A percentile compares a stretch with the other conserved stretches of the same genome.
Conservation (phyloP, 768 basidiomycete species). For the Cystobasidium ongulense region DNA sequence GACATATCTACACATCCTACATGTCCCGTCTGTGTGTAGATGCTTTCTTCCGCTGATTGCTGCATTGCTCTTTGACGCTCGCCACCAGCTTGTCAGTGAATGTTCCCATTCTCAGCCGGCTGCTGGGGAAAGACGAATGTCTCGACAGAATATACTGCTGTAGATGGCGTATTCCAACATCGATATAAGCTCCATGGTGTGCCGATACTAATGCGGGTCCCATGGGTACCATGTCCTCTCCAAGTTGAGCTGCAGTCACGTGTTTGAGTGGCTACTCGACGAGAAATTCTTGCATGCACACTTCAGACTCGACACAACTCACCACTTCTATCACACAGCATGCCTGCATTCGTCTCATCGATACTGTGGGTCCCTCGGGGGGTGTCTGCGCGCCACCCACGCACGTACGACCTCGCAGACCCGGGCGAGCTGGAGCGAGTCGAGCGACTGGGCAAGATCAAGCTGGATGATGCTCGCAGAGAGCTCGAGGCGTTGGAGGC, state of each 20-base stretch:
- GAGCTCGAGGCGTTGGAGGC: conserved; percentile 64
- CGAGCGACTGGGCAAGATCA: conserved; percentile 72
- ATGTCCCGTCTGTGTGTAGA: too few species aligned
- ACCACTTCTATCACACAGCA: not conserved
- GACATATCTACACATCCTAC: too few species aligned
- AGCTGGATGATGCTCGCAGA: conserved; percentile 78
- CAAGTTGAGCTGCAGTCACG: too few species aligned
- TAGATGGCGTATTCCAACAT: too few species aligned
- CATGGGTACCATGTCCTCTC: too few species aligned
- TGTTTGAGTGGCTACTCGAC: too few species aligned
- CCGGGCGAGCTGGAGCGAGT: conserved; percentile 83
- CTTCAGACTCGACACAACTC: not conserved
- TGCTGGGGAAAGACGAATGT: not conserved
- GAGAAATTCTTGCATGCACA: not conserved
- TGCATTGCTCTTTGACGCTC: not conserved
- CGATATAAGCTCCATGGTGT: too few species aligned
- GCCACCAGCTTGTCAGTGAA: not conserved
- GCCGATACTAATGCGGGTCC: too few species aligned
- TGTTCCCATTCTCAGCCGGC: not conserved
- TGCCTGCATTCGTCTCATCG: conserved; percentile 15
- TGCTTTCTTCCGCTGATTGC: not conserved
- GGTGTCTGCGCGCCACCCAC: conserved; percentile 62
- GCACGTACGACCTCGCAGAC: conserved; percentile 73
- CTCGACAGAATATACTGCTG: too few species aligned
- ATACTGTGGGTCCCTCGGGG: conserved; percentile 57